These are phyloP conservation scores for Pyrus hybrid DNA, from an alignment of 331 rosid species.

Conservation along the genomic window DNA sequence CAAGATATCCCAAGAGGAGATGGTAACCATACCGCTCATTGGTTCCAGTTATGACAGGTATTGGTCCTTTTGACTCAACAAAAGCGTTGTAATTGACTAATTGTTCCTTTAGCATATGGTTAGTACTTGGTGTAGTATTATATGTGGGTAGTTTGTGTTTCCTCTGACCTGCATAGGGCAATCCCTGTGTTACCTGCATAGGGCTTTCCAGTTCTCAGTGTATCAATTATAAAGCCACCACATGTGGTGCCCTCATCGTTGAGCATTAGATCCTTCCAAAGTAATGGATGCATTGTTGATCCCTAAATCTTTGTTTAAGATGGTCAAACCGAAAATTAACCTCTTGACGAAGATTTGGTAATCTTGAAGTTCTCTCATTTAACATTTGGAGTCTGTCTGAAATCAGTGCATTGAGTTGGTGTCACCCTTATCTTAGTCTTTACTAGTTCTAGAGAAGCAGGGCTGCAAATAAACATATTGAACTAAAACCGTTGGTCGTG, in stretches of 20 bases:
- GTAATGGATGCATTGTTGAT: too few relatives aligned
- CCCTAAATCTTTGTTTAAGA: neutral
- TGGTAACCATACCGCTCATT: slow-evolving; percentile 91
- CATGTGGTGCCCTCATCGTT: neutral
- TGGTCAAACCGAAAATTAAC: neutral
- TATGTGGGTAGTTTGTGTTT: neutral
- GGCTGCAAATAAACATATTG: neutral
- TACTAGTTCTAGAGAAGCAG: neutral
- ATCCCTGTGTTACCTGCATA: neutral
- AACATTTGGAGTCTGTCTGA: neutral
- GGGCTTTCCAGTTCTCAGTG: neutral
- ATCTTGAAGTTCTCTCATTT: neutral
- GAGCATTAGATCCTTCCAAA: neutral
- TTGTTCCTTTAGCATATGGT: neutral
- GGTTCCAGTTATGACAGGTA: slow-evolving; percentile 85
- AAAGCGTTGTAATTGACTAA: neutral
- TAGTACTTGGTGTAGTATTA: too few relatives aligned
- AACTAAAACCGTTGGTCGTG: neutral
- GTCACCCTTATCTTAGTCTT: neutral
- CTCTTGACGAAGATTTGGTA: neutral
- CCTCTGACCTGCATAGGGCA: neutral
- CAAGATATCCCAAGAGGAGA: slow-evolving; percentile 95
- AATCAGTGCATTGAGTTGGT: neutral
- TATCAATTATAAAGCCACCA: neutral
- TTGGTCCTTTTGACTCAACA: neutral